Percentiles rank a stretch among this genome's conserved stretches.
These are phyloP conservation scores for Boletus coccyginus DNA, from an alignment of 768 basidiomycete genomes.

Conservation along the genomic window DNA sequence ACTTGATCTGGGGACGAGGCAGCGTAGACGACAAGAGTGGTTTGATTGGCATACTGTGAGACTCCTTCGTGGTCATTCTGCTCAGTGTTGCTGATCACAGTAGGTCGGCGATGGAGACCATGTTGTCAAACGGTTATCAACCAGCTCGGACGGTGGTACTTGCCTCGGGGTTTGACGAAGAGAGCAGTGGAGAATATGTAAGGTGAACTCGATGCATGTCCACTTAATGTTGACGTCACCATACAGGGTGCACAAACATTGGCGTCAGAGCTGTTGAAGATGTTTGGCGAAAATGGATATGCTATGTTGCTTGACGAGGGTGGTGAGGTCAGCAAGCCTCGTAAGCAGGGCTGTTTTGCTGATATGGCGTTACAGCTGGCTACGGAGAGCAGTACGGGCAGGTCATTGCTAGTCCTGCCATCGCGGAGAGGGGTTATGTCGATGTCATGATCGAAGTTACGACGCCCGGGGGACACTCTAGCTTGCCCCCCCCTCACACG, in stretches of 20 bases:
- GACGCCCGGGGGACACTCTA: conserved; percentile 81
- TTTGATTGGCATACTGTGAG: conserved; percentile 63
- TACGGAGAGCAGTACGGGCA: conserved; percentile 50
- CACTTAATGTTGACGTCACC: background rate
- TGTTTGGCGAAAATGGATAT: conserved; percentile 70
- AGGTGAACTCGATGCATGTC: background rate
- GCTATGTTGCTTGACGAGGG: conserved; percentile 89
- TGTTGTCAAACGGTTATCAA: conserved; percentile 59
- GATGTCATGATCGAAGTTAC: conserved; percentile 63
- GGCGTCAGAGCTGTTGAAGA: conserved; percentile 45
- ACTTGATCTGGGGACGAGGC: conserved; percentile 50
- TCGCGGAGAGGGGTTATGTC: conserved; percentile 73
- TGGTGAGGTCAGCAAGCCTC: conserved; percentile 38
- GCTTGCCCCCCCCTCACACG: conserved; percentile 79
- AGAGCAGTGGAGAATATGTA: conserved; percentile 53
- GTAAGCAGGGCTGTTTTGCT: background rate
- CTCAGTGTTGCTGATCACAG: background rate
- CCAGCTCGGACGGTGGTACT: conserved; percentile 63
- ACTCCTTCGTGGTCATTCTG: background rate
- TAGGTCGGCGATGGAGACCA: conserved; percentile 58
- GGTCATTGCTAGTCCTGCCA: conserved; percentile 57
- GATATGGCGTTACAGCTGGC: conserved; percentile 37
- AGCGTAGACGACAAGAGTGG: conserved; percentile 61
- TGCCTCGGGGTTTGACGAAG: conserved; percentile 77
- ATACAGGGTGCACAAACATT: conserved; percentile 54